phyloP scores from a whole-genome alignment of 768 basidiomycete species.

The Leccinum obscurum region DNA sequence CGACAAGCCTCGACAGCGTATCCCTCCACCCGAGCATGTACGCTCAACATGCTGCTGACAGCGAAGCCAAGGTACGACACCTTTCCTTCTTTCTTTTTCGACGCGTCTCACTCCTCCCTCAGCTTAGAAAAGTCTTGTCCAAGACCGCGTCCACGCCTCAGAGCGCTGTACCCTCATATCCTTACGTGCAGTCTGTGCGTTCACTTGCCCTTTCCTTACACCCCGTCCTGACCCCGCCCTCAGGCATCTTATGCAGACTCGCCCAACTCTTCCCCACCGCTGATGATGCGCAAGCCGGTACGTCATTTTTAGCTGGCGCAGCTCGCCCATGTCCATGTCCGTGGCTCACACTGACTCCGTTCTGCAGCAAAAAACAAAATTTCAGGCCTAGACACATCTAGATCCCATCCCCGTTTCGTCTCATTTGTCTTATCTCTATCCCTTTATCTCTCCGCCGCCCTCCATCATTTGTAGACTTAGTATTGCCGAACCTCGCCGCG shows the following conservation, averaged over 20 bases:
- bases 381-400: slow-evolving; percentile 28
- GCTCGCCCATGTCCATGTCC: neutral
- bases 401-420: slow-evolving; percentile 2
- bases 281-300: slow-evolving; percentile 61
- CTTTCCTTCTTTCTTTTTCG: neutral
- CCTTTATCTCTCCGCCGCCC: slow-evolving; percentile 14
- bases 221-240: slow-evolving; percentile 10
- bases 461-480: slow-evolving; percentile 25
- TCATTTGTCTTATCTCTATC: neutral
- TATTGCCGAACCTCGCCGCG: slow-evolving; percentile 15
- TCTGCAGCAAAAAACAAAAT: slow-evolving; percentile 36
- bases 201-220: neutral
- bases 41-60: slow-evolving; percentile 64
- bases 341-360: neutral
- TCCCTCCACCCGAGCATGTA: slow-evolving; percentile 71
- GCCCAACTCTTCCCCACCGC: slow-evolving; percentile 40
- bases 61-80: slow-evolving; percentile 69
- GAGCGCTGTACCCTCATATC: slow-evolving; percentile 32
- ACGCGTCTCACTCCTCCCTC: slow-evolving; percentile 11
- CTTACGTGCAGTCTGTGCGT: slow-evolving; percentile 42
- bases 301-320: slow-evolving; percentile 14
- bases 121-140: slow-evolving; percentile 67
- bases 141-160: slow-evolving; percentile 44
- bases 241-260: slow-evolving; percentile 41
- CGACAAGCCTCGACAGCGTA: slow-evolving; percentile 66